phyloP scores from a whole-genome alignment of 2,329 filamentous ascomycete genomes.

The Pezicula carpinea region DNA sequence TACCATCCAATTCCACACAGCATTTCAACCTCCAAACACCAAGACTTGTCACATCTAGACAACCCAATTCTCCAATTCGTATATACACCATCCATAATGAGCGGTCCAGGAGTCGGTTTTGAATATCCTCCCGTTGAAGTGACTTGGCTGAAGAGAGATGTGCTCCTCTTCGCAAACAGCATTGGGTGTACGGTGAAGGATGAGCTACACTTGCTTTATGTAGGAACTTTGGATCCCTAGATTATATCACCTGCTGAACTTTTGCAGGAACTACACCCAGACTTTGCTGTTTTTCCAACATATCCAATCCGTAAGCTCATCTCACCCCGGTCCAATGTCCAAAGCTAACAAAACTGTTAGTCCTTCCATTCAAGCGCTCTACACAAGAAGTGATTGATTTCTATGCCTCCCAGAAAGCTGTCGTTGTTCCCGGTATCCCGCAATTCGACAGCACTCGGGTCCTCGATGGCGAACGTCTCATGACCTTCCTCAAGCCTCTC shows the following conservation, averaged over 20 bases:
- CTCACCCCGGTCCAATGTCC: neutral
- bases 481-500: constrained; percentile 59
- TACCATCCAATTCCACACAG: neutral
- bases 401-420: constrained; percentile 51
- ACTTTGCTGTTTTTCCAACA: constrained; percentile 84
- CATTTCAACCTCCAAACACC: too few species aligned
- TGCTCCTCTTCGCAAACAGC: constrained; percentile 83
- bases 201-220: constrained; percentile 90
- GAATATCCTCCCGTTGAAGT: constrained; percentile 74
- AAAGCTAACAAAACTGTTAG: constrained; percentile 6
- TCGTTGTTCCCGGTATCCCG: constrained; percentile 60
- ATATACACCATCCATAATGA: constrained; percentile 18
- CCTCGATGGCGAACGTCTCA: constrained; percentile 63
- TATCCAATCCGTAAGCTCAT: constrained; percentile 24
- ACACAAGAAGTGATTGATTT: constrained; percentile 66
- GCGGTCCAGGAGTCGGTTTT: constrained; percentile 58
- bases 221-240: constrained; percentile 37
- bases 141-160: constrained; percentile 83
- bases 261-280: constrained; percentile 74
- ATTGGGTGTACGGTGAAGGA: constrained; percentile 74
- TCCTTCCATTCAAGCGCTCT: constrained; percentile 59
- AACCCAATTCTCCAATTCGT: too few species aligned
- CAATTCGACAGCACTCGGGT: constrained; percentile 58
- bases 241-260: constrained; percentile 5
- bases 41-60: too few species aligned